Base-by-base conservation (phyloP, 2,329 filamentous ascomycete species). In the Pseudogymnoascus sp. region DNA sequence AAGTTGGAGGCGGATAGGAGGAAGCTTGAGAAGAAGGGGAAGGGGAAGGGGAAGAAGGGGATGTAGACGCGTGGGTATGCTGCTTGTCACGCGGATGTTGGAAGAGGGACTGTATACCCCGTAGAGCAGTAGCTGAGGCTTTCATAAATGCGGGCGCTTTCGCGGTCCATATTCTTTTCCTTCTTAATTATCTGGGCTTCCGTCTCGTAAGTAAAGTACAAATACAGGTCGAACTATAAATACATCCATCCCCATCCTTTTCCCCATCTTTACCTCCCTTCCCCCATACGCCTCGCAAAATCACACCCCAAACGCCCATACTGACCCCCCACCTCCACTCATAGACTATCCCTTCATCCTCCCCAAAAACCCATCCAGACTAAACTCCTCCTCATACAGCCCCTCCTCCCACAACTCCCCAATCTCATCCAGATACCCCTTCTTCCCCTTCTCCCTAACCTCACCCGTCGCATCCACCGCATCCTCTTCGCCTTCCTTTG, bases 301-400 rank as follows among this genome's bases (percentile, higher is more conserved):
- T 25, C 46, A n/a, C 46, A 34, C 34, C 9, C 46, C 46, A 18
- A 56, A 56, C 46, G 46, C 25, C 46, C 46, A 49, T n/a, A 23
- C 12, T 3, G 5, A 7, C 23, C 23, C 23, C 3, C 21, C 6
- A 34, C 31, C 31, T 4, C 25, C 3, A 34, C 31, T 2, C 3
- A 12, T 6, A 43, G 9, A 34, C 38, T 63, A 66, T 7, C 46
- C 56, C 72, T 91, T 90, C 91, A 99, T 97, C 69, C 86, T 96
- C 75, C 92, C 93, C 78, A 99, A 82, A 79, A 97, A 99, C 3
- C 91, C 93, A 71, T 96, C 92, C 68, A 99, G 79, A 74, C 97
- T 91, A 75, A 97, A 97, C 76, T 96, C 96, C 78, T 99, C 95
- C 77, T 97, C 92, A 76, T 99, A 99, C 79, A 97, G 93, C 74